Evolutionary conservation across 345 rosid species (phyloP), one percentile per base, ranked within the genome.

Genomic region (Anastatica hierochuntica): DNA sequence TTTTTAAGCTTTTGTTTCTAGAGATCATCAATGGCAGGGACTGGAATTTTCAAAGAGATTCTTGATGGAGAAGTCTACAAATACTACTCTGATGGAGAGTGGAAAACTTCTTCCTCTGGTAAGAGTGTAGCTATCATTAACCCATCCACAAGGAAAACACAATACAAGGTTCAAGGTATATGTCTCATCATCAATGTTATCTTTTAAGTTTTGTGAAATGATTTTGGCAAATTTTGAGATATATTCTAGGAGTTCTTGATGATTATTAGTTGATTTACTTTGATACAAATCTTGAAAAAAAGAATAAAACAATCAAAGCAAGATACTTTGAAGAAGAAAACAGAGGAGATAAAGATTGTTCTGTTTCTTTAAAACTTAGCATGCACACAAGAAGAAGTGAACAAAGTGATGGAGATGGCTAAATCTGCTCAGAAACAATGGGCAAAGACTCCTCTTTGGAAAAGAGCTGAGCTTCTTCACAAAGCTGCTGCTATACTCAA

Each of bases 381-480:
- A 43, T 88, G 98, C 73, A 78, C 94, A 10, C 98, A 88, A 76
- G 95, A 78, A 68, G 98, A 92, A 72, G 98, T 92, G 46, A 92
- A 92, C 81, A 76, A 75, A 52, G 84, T 77, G 20, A 88, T 85
- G 94, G 98, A 88, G 13, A 27, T 67, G 15, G 88, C 98, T 2
- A 92, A 85, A 73, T 48, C 62, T 6, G 95, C 95, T 14, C 95
- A 92, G 57, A 92, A 92, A 56, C 53, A 77, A 3, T 92, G 95
- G 98, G 98, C 94, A 4, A 92, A 82, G 75, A 92, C 95, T 44
- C 98, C 98, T 5, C 72, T 92, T 9, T 92, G 98, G 98, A 92
- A 83, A 79, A 72, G 98, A 73, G 95, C 97, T 5, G 97, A 92
- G 78, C 90, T 85, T 2, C 98, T 92, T 50, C 98, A 92, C 74